phyloP scores from a whole-genome alignment of 2,329 filamentous ascomycete genomes.

The Cryphonectria japonica region DNA sequence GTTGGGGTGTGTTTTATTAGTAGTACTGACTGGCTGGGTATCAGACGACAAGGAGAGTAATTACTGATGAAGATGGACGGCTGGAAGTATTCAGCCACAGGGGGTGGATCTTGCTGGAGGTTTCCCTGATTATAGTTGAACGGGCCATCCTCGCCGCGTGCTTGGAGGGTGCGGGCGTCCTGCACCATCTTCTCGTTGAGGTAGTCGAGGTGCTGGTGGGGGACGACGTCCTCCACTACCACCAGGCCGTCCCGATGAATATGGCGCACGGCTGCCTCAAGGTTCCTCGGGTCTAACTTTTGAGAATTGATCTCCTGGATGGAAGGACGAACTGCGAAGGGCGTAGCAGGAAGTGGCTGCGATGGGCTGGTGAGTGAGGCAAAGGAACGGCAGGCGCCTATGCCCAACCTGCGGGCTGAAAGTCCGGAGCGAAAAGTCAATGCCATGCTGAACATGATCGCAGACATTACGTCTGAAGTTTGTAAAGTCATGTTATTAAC shows the following conservation, averaged over 20 bases:
- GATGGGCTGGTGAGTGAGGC: background rate
- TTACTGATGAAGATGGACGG: slow-evolving; percentile 58
- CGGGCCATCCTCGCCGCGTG: slow-evolving; percentile 55
- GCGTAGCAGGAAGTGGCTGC: slow-evolving; percentile 11
- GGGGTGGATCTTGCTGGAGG: slow-evolving; percentile 63
- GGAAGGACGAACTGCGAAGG: slow-evolving; percentile 42
- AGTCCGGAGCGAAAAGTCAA: background rate
- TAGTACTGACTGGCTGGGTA: too few relatives aligned
- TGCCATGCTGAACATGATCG: background rate
- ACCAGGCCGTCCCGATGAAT: slow-evolving; percentile 60
- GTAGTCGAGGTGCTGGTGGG: slow-evolving; percentile 53
- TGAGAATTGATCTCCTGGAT: slow-evolving; percentile 44
- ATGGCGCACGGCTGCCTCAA: slow-evolving; percentile 58
- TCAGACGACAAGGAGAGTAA: background rate
- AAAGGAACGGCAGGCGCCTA: background rate
- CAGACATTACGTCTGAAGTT: too few relatives aligned
- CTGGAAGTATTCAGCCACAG: slow-evolving; percentile 52
- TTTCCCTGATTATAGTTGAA: slow-evolving; percentile 68
- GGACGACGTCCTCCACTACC: slow-evolving; percentile 57
- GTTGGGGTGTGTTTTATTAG: background rate
- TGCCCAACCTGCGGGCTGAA: background rate
- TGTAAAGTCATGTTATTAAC: background rate
- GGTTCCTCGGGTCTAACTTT: slow-evolving; percentile 49
- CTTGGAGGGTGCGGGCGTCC: slow-evolving; percentile 57
- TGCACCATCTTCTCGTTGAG: slow-evolving; percentile 63